Evolutionary conservation across 2,329 filamentous ascomycete species (phyloP), one percentile per base, ranked within the genome.

Genomic region (Cercospora sp.): DNA sequence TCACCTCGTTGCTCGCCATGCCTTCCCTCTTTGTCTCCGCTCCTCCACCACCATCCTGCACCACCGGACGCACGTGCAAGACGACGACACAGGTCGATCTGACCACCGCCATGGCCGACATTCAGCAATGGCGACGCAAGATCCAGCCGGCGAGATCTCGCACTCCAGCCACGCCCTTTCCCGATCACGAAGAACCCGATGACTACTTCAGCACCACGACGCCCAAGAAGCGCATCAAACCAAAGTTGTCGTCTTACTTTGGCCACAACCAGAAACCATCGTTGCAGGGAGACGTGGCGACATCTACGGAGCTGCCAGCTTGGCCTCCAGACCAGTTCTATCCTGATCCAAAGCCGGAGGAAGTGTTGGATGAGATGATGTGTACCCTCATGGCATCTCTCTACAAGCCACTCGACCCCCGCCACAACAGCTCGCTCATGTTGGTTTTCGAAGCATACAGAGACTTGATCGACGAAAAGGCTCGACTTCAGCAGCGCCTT

Each of bases 381-480:
- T 74, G 74, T 57, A 69, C 69, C 7, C 61, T 79, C 16, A 73
- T 80, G 71, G 61, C 71, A 16, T 63, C 73, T 13, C 77, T 78
- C 2, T 75, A 76, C 55, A 64, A 68, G 7, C 62, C 65, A 6
- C 74, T 80, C 8, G 75, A 76, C 26, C 45, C 73, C 7, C 69
- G 72, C 34, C 76, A 80, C 71, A 80, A 80, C 66, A 79, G 77
- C 65, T 77, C 77, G 1, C 70, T 84, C 1, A 77, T 82, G 53
- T 75, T 76, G n/a, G 76, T 83, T 18, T 81, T 82, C 51, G 82
- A 83, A 63, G 76, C 78, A 32, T 82, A 81, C 69, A 74, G 79
- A 28, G 75, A 78, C 30, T 57, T 81, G 6, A 72, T 74, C 43
- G 77, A 79, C 12, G 75, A 81, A 55, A 80, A 79, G n/a, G 73